These are phyloP conservation scores for Sordaria brevicollis DNA, from an alignment of 495 filamentous ascomycete species.

Conservation along the genomic window DNA sequence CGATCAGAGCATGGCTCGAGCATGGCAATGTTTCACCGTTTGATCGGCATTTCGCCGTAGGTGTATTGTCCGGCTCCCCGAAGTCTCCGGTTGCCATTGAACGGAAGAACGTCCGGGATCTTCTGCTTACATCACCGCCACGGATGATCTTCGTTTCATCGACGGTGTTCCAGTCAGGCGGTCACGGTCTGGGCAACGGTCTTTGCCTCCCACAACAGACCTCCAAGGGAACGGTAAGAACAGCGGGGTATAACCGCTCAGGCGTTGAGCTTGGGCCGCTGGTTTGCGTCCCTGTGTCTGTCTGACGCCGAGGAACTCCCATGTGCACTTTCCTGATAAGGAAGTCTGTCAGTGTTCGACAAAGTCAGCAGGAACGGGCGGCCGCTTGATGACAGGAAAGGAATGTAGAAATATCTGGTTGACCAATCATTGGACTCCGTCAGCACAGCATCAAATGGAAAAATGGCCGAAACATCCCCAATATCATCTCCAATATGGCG, in stretches of 20 bases:
- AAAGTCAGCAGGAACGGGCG: too few species aligned
- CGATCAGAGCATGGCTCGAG: not conserved
- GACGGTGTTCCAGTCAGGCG: not conserved
- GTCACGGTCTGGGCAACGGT: not conserved
- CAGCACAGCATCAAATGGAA: too few species aligned
- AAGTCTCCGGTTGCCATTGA: too few species aligned
- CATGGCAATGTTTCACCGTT: not conserved
- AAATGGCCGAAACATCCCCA: too few species aligned
- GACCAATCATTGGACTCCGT: not conserved
- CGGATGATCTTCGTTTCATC: not conserved
- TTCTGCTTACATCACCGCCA: not conserved
- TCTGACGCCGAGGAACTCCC: not conserved
- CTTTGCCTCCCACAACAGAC: not conserved
- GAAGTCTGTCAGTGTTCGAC: too few species aligned
- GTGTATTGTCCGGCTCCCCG: too few species aligned
- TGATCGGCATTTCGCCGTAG: not conserved
- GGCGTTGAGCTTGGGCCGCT: too few species aligned
- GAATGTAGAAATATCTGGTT: not conserved
- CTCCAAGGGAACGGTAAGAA: not conserved
- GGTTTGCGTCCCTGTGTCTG: too few species aligned
- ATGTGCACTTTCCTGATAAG: too few species aligned
- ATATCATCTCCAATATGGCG: constrained; percentile 1
- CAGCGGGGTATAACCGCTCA: not conserved
- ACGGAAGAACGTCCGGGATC: too few species aligned
- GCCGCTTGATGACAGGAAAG: not conserved